Conservation (phyloP, 768 basidiomycete species). For the Candolleomyces eurysporus region DNA sequence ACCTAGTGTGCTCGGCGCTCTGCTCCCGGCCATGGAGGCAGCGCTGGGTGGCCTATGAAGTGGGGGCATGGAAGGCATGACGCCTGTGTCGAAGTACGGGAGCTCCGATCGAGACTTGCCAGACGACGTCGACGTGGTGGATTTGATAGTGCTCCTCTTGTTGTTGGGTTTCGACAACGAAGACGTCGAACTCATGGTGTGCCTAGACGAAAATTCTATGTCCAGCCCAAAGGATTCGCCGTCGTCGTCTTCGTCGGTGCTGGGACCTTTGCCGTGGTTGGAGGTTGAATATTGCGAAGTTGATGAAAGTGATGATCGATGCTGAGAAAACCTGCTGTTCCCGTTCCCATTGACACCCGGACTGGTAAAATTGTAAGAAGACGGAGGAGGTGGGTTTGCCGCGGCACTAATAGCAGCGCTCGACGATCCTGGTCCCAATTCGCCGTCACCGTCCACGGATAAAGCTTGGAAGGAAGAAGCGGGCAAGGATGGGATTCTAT, state of each 20-base stretch:
- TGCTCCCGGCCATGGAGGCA: background rate
- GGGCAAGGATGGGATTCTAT: background rate
- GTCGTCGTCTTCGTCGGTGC: conserved; percentile 1
- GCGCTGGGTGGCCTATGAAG: background rate
- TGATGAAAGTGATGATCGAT: background rate
- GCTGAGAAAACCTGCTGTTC: background rate
- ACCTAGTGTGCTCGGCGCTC: background rate
- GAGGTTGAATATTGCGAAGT: background rate
- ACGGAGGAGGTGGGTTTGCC: background rate
- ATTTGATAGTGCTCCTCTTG: background rate
- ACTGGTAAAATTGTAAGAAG: background rate
- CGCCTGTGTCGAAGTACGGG: conserved; percentile 4
- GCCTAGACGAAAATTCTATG: background rate
- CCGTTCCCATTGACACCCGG: conserved; percentile 1
- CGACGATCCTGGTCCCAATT: background rate
- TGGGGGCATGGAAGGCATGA: background rate
- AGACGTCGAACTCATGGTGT: background rate
- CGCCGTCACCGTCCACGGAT: background rate
- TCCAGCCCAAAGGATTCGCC: background rate
- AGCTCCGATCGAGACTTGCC: background rate
- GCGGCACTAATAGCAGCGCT: background rate
- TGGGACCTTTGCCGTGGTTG: background rate
- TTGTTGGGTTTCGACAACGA: background rate
- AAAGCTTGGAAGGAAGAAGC: background rate
- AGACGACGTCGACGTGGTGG: background rate